Conservation (phyloP, 805 yeast species). For the Pichia kluyveri region DNA sequence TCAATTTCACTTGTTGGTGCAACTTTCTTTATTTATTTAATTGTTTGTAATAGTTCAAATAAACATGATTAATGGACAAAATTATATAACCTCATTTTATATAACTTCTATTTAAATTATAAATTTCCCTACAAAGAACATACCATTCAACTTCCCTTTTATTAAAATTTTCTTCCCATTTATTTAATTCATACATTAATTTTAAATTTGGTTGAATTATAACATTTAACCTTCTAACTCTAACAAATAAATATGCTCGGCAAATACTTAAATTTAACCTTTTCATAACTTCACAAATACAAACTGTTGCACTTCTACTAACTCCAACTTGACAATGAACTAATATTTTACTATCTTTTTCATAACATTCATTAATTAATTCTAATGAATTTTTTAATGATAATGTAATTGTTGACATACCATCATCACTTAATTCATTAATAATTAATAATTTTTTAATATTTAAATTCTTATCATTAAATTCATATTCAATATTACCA, state of each 20-base stretch:
- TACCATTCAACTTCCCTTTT: slow-evolving; percentile 81
- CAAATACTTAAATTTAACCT: slow-evolving; percentile 58
- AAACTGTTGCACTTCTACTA: slow-evolving; percentile 88
- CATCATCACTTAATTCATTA: slow-evolving; percentile 80
- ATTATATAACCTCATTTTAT: slow-evolving; percentile 25
- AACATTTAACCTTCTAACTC: slow-evolving; percentile 83
- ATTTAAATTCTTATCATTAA: slow-evolving; percentile 15
- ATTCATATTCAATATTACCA: slow-evolving; percentile 22
- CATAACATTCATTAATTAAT: slow-evolving; percentile 50
- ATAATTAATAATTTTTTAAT: slow-evolving; percentile 51
- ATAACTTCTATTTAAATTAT: slow-evolving; percentile 64
- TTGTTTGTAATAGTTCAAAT: slow-evolving; percentile 3
- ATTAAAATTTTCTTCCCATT: slow-evolving; percentile 44
- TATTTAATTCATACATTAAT: slow-evolving; percentile 83
- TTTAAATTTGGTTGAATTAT: slow-evolving; percentile 90
- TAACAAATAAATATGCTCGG: slow-evolving; percentile 77
- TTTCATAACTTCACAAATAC: slow-evolving; percentile 91
- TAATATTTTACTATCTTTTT: slow-evolving; percentile 39
- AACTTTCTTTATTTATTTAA: slow-evolving; percentile 45
- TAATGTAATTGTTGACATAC: slow-evolving; percentile 65
- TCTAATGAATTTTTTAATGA: slow-evolving; percentile 56
- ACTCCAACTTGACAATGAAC: slow-evolving; percentile 97
- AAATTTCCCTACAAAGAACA: slow-evolving; percentile 74
- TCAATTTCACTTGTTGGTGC: slow-evolving; percentile 65
- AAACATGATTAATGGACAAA: slow-evolving; percentile 7